Evolutionary conservation across 2,329 filamentous ascomycete species (phyloP), one percentile per base, ranked within the genome.

Genomic region (Coniochaeta hoffmannii): DNA sequence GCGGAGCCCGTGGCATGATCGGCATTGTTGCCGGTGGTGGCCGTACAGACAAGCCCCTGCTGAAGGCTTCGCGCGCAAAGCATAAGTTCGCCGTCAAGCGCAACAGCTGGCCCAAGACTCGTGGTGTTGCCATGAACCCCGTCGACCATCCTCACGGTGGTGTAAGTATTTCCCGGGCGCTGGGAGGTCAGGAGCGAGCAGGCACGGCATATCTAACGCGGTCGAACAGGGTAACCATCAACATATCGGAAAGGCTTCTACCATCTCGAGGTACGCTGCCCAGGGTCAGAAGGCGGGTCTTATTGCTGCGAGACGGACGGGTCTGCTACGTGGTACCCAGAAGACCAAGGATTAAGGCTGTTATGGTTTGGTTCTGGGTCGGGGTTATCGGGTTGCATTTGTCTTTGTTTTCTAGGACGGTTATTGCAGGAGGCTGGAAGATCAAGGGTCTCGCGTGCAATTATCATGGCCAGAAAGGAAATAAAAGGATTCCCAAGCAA

Each of bases 81-180:
- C 93, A 97, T 77, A 99, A 99, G 89, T 99, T 96, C 82, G 91
- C 92, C 69, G 95, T 97, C 82, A 99, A 99, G 91, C 91, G 94
- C 76, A 97, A 99, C 90, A 93, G 87, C 75, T 99, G 94, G 94
- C 94, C 94, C 81, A 97, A 96, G 90, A 99, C 94, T 85, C 93
- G 94, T 94, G 94, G 94, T 97, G 94, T 99, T 88, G 94, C 94
- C 80, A 99, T 99, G 94, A 99, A 99, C 84, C 94, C 94, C 71
- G 94, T 99, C 73, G 94, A 99, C 82, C 94, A 99, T 86, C 89
- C 89, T 78, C 89, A 94, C 87, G 89, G 89, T 89, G 89, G 88
- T 90, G 81, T 82, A 82, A 69, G 80, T 83, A 68, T 53, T 56
- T 44, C 28, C 51, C 32, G n/a, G 56, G 52, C n/a, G n/a, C n/a